Evolutionary conservation across 345 rosid species (phyloP).

Genomic region (Bretschneidera sinensis): DNA sequence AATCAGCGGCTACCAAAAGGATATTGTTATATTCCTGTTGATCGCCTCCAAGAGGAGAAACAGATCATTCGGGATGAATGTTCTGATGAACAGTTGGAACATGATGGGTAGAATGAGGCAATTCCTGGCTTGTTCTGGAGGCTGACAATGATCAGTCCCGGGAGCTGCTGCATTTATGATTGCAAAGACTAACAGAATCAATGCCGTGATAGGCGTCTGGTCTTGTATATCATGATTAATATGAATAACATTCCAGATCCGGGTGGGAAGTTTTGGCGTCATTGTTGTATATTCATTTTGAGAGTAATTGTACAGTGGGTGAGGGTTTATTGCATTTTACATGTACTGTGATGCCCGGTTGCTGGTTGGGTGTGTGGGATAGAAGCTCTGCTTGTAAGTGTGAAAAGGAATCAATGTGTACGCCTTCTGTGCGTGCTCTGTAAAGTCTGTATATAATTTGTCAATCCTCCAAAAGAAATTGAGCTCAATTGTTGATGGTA

Average conservation of each 20-base stretch:
- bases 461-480: neutral
- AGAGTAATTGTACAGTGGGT: conserved; percentile 46
- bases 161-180: conserved; percentile 2
- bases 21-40: conserved; percentile 78
- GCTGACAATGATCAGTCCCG: conserved; percentile 1
- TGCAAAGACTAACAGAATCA: conserved; percentile 8
- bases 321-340: conserved; percentile 21
- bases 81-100: conserved; percentile 43
- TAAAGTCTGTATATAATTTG: conserved; percentile 35
- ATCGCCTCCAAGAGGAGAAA: conserved; percentile 74
- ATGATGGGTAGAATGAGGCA: conserved; percentile 26
- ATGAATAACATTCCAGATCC: conserved; percentile 2
- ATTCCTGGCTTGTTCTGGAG: conserved; percentile 5
- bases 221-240: neutral
- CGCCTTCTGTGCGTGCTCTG: conserved; percentile 29
- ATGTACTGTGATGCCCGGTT: conserved; percentile 16
- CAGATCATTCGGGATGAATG: conserved; percentile 32
- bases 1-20: conserved; percentile 92
- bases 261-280: conserved; percentile 24
- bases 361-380: conserved; percentile 1
- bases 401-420: conserved; percentile 14
- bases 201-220: conserved; percentile 9
- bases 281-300: conserved; percentile 48
- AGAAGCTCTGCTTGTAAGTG: conserved; percentile 16
- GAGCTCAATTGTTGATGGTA: conserved; percentile 8